phyloP scores from a whole-genome alignment of 2,329 filamentous ascomycete species.

The Dichotomopilus funicola region DNA sequence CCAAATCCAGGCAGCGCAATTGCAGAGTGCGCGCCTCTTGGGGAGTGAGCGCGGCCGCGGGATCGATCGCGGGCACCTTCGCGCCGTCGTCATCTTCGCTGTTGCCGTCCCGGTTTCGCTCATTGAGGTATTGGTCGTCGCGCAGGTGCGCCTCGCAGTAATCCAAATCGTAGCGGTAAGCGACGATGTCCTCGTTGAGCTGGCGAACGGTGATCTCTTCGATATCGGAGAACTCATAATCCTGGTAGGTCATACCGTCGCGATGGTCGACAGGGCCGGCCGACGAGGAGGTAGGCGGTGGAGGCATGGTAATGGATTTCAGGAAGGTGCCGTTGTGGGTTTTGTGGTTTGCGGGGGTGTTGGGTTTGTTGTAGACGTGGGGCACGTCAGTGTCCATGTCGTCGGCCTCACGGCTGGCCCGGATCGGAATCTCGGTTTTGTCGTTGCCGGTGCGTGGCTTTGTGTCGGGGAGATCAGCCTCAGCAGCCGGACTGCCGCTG shows the following conservation, averaged over 20 bases:
- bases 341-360: no score
- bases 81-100: no score
- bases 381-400: background rate
- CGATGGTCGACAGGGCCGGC: background rate
- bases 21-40: conserved; percentile 37
- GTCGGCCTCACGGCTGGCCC: background rate
- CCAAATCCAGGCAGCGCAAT: conserved; percentile 37
- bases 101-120: no score
- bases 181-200: conserved; percentile 36
- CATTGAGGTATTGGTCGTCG: background rate
- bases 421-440: background rate
- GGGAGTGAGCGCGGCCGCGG: conserved; percentile 30
- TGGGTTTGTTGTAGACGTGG: background rate
- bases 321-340: no score
- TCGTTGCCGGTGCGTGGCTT: no score
- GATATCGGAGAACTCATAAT: conserved; percentile 18
- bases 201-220: conserved; percentile 32
- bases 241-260: conserved; percentile 2
- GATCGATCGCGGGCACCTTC: no score
- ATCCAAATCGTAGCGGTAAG: conserved; percentile 38
- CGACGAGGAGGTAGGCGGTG: no score
- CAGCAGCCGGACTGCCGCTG: no score
- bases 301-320: no score
- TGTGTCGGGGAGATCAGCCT: no score
- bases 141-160: conserved; percentile 35